These are phyloP conservation scores for Acanthamoeba healyi DNA, from an alignment of 208 protist species.

Conservation along the genomic window DNA sequence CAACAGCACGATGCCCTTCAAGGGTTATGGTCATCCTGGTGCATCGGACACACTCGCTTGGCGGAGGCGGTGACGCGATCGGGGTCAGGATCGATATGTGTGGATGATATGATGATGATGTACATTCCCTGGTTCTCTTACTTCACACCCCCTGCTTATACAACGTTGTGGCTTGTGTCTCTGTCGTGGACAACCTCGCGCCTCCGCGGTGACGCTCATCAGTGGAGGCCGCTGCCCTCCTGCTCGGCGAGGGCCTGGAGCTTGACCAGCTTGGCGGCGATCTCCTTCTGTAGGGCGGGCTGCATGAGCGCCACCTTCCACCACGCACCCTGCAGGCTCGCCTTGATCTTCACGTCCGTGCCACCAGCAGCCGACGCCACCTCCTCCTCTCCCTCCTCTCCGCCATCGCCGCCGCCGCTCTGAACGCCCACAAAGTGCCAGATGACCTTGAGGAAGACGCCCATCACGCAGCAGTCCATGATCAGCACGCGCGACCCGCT, in stretches of 20 bases:
- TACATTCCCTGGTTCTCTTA: too few species aligned
- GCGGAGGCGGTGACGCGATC: too few species aligned
- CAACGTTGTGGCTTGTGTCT: too few species aligned
- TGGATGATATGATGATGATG: too few species aligned
- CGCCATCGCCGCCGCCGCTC: not conserved
- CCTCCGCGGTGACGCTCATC: too few species aligned
- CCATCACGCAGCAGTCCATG: not conserved
- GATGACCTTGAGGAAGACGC: constrained; percentile 47
- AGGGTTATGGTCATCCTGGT: too few species aligned
- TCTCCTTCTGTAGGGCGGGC: not conserved
- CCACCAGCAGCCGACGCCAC: not conserved
- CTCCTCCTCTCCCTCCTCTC: not conserved
- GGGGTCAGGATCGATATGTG: too few species aligned
- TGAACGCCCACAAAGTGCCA: constrained; percentile 39
- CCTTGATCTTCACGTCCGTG: constrained; percentile 50
- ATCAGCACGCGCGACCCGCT: constrained; percentile 43
- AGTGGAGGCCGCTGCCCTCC: not conserved
- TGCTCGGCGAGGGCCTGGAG: not conserved
- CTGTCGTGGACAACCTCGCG: too few species aligned
- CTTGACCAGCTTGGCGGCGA: not conserved
- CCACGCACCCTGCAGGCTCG: constrained; percentile 38
- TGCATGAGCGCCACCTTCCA: not conserved
- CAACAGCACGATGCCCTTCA: too few species aligned
- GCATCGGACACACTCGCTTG: too few species aligned
- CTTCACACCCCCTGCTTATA: too few species aligned